Percentiles rank a stretch among this genome's conserved stretches.
phyloP scores from a whole-genome alignment of 2,329 filamentous ascomycete species.

The Pseudophaeomoniella oleicola region DNA sequence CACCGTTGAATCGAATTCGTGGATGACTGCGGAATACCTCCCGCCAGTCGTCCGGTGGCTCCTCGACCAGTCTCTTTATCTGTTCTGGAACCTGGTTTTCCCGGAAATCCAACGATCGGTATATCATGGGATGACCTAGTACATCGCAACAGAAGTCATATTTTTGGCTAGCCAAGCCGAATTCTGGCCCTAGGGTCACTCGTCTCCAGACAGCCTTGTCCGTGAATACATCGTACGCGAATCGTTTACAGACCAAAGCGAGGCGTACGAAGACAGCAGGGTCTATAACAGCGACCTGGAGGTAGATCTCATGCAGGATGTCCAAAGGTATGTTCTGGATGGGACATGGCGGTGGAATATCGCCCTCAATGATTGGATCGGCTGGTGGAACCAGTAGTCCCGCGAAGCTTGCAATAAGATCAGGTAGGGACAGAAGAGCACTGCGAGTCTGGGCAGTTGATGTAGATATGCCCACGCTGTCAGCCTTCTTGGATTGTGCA shows the following conservation, averaged over 20 bases:
- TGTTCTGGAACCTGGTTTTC: slow-evolving; percentile 4
- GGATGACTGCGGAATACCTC: slow-evolving; percentile 70
- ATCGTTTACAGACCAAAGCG: slow-evolving; percentile 67
- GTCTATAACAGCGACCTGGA: slow-evolving; percentile 59
- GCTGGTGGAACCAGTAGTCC: slow-evolving; percentile 51
- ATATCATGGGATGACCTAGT: slow-evolving; percentile 24
- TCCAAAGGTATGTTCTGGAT: slow-evolving; percentile 69
- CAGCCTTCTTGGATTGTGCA: background rate
- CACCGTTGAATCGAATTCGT: slow-evolving; percentile 82
- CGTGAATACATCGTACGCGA: slow-evolving; percentile 71
- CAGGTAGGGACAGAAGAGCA: slow-evolving; percentile 38
- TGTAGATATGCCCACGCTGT: slow-evolving; percentile 37
- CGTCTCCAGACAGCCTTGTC: slow-evolving; percentile 80
- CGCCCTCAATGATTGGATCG: slow-evolving; percentile 56
- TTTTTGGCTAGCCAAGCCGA: slow-evolving; percentile 73
- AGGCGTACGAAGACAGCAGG: slow-evolving; percentile 63
- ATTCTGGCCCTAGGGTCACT: slow-evolving; percentile 53
- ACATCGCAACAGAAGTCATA: slow-evolving; percentile 57
- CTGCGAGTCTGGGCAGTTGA: slow-evolving; percentile 26
- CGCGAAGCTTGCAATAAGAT: slow-evolving; percentile 67
- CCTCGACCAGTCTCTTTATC: slow-evolving; percentile 11
- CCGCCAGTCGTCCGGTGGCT: slow-evolving; percentile 29
- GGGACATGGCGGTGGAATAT: slow-evolving; percentile 61
- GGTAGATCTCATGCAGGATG: slow-evolving; percentile 65
- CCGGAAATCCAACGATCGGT: slow-evolving; percentile 4